Base-by-base conservation (phyloP, 129 eudicot species). In the Flaveria ramosissima region DNA sequence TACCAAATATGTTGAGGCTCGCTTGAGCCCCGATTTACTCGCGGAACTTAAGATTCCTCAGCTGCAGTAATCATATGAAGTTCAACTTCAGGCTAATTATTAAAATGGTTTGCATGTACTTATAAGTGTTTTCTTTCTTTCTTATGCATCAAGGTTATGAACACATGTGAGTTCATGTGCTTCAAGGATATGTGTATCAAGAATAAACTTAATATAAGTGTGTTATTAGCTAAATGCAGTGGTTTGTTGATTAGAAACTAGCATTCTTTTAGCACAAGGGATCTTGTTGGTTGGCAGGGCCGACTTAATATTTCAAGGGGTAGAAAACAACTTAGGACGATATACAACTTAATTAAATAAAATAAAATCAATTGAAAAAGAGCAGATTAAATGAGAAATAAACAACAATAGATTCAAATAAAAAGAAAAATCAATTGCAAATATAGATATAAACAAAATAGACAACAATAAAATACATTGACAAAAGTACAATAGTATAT, bases 1-100 rank as follows among this genome's bases (percentile, higher is more conserved):
- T 46, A 74, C 61, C 53, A 74, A 74, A 61, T 23, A 23, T 27
- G 12, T 74, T 2, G 59, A 26, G 27, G 23, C 43, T 45, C 70
- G 12, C 24, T 17, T 53, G 61, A 53, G 17, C 26, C 61, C 24
- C 2, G 61, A 53, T 53, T 6, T 16, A 15, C 7, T 53, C 61
- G 61, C 24, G 2, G 2, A 6, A 6, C 17, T 53, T 4, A 53
- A 17, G 23, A 53, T 53, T n/a, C 61, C 61, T 7, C 24, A 53
- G 61, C 61, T 53, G 26, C 61, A 53, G 61, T 53, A 17, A 53
- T 53, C 61, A 17, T 17, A n/a, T n/a, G 16, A 12, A 21, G 50
- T 45, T 45, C 50, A 7, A 45, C 50, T 45, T 45, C 59, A 52
- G 20, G 59, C 59, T 6, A 53, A 53, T 53, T 19, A 55, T 55